Conservation (phyloP, 257 asterid genomes). For the Ajuga chamaepitys region DNA sequence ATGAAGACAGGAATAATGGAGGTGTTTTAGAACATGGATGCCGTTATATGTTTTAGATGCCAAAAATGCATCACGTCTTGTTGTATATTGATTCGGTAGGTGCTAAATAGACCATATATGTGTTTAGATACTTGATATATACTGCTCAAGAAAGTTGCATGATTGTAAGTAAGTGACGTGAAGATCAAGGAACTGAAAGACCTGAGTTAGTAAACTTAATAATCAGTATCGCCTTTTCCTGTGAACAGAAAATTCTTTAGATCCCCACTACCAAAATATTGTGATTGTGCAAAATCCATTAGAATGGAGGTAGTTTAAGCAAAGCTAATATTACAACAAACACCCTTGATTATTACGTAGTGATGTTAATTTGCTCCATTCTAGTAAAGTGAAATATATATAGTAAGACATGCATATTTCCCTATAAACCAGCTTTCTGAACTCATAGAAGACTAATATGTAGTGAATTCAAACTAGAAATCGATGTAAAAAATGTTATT, state of each 20-base stretch:
- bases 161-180: not conserved
- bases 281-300: not conserved
- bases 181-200: not conserved
- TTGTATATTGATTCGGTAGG: not conserved
- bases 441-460: not conserved
- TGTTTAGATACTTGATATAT: not conserved
- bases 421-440: not conserved
- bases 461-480: not conserved
- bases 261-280: not conserved
- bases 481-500: not conserved
- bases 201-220: not conserved
- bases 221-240: not conserved
- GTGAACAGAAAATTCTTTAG: slow-evolving; percentile 3
- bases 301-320: not conserved
- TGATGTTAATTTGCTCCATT: not conserved
- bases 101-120: not conserved
- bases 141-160: not conserved
- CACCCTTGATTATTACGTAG: not conserved
- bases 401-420: not conserved
- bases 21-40: not conserved
- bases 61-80: not conserved
- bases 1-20: not conserved
- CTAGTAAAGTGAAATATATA: not conserved
- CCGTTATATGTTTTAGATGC: not conserved
- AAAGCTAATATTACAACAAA: not conserved